A percentile compares a stretch with the other conserved stretches of the same genome.
phyloP scores from a whole-genome alignment of 202 grass and related monocot species.

The Bolboschoenoplectus hybrid region DNA sequence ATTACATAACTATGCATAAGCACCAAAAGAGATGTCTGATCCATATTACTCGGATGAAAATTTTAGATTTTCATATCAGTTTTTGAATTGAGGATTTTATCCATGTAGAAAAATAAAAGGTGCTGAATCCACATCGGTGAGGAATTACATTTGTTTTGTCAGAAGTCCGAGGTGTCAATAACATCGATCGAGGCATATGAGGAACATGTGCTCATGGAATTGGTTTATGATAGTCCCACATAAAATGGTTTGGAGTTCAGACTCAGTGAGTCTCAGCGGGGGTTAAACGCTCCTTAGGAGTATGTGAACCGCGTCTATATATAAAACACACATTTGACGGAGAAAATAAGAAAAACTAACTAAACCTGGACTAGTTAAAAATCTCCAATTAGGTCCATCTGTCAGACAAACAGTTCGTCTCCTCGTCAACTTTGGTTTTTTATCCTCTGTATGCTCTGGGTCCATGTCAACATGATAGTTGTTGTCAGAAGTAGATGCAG shows the following conservation, averaged over 20 bases:
- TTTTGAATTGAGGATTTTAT: no score
- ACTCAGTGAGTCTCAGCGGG: background rate
- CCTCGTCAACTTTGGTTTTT: background rate
- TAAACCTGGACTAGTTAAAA: background rate
- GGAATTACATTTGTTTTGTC: background rate
- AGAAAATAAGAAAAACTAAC: background rate
- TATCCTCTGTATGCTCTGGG: background rate
- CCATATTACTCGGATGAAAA: no score
- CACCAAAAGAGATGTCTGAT: no score
- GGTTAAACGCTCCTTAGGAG: background rate
- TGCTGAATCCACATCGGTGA: background rate
- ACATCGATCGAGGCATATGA: background rate
- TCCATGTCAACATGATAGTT: background rate
- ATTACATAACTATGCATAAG: background rate
- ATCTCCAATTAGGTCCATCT: background rate
- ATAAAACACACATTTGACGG: background rate
- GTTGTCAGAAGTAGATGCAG: background rate
- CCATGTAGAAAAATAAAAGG: no score
- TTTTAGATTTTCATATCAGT: no score
- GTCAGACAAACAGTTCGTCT: background rate
- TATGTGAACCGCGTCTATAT: background rate
- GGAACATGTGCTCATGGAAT: background rate
- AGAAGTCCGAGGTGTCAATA: conserved; percentile 6
- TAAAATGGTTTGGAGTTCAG: background rate
- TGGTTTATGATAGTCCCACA: background rate